phyloP scores from a whole-genome alignment of 2,329 filamentous ascomycete genomes.

The Cytospora chrysosperma region DNA sequence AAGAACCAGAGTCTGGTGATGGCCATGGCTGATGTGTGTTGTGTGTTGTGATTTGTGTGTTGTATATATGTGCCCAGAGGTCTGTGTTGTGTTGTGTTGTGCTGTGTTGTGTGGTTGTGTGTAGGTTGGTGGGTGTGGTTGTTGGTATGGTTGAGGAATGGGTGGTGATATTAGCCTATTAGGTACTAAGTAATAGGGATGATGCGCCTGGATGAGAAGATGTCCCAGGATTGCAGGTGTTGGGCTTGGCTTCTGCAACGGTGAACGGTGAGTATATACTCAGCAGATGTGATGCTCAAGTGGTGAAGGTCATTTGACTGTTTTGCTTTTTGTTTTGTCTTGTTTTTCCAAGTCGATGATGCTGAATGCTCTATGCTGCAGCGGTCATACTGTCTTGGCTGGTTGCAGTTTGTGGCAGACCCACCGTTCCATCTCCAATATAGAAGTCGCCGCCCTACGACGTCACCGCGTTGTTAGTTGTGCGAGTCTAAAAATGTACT shows the following conservation, averaged over 20 bases:
- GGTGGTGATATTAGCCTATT: too few relatives aligned
- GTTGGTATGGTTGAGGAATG: neutral
- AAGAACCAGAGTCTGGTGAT: slow-evolving; percentile 25
- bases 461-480: neutral
- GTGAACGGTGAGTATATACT: neutral
- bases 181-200: too few relatives aligned
- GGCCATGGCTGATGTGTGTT: slow-evolving; percentile 12
- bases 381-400: neutral
- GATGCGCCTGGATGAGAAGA: neutral
- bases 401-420: neutral
- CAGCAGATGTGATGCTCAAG: neutral
- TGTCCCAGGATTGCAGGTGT: neutral
- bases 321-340: too few relatives aligned
- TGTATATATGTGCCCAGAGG: neutral
- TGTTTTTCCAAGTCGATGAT: neutral
- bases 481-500: neutral
- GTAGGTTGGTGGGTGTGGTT: neutral
- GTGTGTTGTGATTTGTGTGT: neutral
- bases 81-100: neutral
- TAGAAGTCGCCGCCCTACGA: neutral
- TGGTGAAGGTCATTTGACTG: neutral
- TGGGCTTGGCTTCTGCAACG: neutral
- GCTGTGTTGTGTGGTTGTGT: neutral
- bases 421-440: neutral
- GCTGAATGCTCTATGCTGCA: neutral